A percentile compares a stretch with the other conserved stretches of the same genome.
Evolutionary conservation across 1,139 yeast species (phyloP).

Genomic region (Tardiomyces depauwii): DNA sequence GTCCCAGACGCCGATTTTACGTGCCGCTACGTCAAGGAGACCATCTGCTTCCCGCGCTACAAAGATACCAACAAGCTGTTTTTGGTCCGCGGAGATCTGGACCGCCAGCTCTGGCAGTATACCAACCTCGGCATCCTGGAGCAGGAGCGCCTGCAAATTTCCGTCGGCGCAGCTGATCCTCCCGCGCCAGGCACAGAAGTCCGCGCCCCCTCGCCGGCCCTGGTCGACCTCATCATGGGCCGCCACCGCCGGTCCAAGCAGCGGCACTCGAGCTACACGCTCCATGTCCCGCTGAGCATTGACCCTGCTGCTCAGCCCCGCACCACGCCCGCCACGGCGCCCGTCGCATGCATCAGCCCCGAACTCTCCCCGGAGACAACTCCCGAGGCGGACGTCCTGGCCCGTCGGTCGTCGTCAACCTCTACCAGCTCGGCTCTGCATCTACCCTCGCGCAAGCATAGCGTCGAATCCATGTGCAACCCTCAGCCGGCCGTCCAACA

Average conservation of each 20-base stretch:
- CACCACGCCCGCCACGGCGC: too few species aligned
- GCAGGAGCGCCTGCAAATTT: background rate
- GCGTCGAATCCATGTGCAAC: too few species aligned
- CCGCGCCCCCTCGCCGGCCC: background rate
- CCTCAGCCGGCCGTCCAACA: too few species aligned
- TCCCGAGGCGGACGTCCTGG: too few species aligned
- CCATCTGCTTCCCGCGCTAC: background rate
- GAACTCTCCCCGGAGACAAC: too few species aligned
- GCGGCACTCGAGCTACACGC: background rate
- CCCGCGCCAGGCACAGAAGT: background rate
- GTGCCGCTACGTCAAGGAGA: background rate
- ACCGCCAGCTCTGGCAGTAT: background rate
- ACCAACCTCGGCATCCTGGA: background rate
- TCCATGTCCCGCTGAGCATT: background rate
- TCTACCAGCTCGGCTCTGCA: too few species aligned
- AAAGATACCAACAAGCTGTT: background rate
- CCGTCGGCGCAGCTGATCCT: background rate
- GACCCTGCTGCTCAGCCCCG: too few species aligned
- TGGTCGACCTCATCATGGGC: background rate
- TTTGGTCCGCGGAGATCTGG: background rate
- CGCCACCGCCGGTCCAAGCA: slow-evolving; percentile 1
- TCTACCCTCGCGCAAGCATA: too few species aligned
- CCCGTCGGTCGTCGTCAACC: too few species aligned
- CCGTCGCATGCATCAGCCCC: too few species aligned
- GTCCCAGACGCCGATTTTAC: background rate